Conservation (phyloP, 1,284 basidiomycete species). For the Pholiota adiposa region DNA sequence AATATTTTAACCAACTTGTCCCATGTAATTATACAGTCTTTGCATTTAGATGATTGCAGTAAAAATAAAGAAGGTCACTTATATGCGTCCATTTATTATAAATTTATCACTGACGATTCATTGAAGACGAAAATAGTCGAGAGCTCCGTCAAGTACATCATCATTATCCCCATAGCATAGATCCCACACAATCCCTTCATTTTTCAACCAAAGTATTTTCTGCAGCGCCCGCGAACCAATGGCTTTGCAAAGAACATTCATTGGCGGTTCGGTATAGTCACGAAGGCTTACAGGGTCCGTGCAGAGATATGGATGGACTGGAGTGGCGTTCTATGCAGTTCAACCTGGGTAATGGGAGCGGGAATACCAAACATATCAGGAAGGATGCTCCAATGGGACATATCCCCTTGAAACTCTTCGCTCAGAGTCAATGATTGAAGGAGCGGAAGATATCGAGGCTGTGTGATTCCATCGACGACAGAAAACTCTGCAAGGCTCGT, state of each 20-base stretch:
- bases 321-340: background rate
- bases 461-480: background rate
- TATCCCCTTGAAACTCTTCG: background rate
- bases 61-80: no score
- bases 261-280: no score
- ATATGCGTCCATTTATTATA: no score
- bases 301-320: no score
- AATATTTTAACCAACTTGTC: no score
- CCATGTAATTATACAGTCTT: no score
- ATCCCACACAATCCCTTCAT: background rate
- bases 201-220: background rate
- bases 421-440: background rate
- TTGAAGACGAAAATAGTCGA: no score
- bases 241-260: background rate
- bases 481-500: background rate
- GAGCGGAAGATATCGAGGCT: background rate
- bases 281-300: no score
- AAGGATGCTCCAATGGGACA: background rate
- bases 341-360: background rate
- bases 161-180: no score
- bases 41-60: no score
- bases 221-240: background rate
- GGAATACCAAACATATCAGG: background rate
- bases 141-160: no score
- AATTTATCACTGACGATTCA: no score